phyloP scores from a whole-genome alignment of 768 basidiomycete genomes.

The Chiua virens region DNA sequence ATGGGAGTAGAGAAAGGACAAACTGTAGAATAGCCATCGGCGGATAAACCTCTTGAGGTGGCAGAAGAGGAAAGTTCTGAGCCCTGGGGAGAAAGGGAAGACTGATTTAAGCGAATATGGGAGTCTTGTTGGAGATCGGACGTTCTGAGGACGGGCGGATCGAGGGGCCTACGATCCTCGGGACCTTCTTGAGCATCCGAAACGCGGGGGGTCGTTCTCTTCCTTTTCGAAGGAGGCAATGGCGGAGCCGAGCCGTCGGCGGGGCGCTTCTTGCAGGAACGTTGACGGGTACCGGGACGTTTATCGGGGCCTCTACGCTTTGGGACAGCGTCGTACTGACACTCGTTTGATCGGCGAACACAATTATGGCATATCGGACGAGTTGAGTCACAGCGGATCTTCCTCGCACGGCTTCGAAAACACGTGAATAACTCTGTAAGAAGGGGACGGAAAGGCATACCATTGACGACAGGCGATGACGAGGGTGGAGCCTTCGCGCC shows the following conservation, averaged over 20 bases:
- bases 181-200: constrained; percentile 33
- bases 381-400: constrained; percentile 85
- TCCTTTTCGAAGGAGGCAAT: constrained; percentile 54
- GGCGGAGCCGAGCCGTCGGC: constrained; percentile 52
- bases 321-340: constrained; percentile 77
- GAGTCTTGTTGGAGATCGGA: constrained; percentile 26
- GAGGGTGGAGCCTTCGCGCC: constrained; percentile 61
- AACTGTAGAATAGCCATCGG: constrained; percentile 28
- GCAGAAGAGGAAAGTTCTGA: constrained; percentile 31
- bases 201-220: constrained; percentile 37
- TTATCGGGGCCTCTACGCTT: constrained; percentile 87
- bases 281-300: constrained; percentile 78
- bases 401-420: constrained; percentile 69
- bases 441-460: constrained; percentile 45
- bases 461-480: constrained; percentile 87
- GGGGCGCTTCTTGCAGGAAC: constrained; percentile 81
- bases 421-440: constrained; percentile 30
- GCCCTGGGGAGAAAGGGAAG: constrained; percentile 33
- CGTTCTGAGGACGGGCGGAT: constrained; percentile 26
- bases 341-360: constrained; percentile 70
- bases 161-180: constrained; percentile 29
- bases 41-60: constrained; percentile 26
- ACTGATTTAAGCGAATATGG: constrained; percentile 26
- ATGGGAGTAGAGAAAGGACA: constrained; percentile 5
- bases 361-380: constrained; percentile 83